Percentiles rank a stretch among this genome's conserved stretches.
Conservation (phyloP, 2,329 filamentous ascomycete genomes). For the Claviceps sp. region DNA sequence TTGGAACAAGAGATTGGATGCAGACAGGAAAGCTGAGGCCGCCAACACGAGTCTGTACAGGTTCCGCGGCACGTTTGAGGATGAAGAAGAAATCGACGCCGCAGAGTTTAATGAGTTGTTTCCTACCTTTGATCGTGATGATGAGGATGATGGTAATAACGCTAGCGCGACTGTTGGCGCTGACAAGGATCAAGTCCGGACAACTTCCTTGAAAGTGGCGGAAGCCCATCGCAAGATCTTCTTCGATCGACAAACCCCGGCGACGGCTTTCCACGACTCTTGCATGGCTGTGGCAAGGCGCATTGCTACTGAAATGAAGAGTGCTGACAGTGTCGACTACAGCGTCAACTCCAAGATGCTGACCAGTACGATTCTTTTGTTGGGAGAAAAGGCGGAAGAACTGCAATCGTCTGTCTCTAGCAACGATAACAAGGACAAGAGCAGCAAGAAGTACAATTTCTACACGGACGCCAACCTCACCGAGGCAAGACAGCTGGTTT, state of each 20-base stretch:
- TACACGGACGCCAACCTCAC: conserved; percentile 69
- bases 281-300: conserved; percentile 29
- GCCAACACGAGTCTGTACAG: conserved; percentile 67
- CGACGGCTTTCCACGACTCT: conserved; percentile 30
- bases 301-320: conserved; percentile 17
- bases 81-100: conserved; percentile 60
- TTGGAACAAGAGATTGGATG: conserved; percentile 65
- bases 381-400: conserved; percentile 45
- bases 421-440: not conserved
- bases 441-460: conserved; percentile 57
- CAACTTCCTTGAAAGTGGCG: conserved; percentile 47
- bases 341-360: conserved; percentile 43
- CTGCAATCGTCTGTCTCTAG: conserved; percentile 25
- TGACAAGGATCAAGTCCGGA: conserved; percentile 31
- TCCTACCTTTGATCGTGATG: conserved; percentile 52
- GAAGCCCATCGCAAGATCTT: conserved; percentile 45
- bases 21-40: conserved; percentile 63
- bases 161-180: conserved; percentile 15
- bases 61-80: conserved; percentile 65
- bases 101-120: conserved; percentile 72
- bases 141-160: conserved; percentile 11
- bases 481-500: conserved; percentile 63
- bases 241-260: conserved; percentile 25
- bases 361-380: conserved; percentile 48
- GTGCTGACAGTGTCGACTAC: conserved; percentile 18